Evolutionary conservation across 805 yeast genomes (phyloP).

Genomic region (Candida andamanensis): DNA sequence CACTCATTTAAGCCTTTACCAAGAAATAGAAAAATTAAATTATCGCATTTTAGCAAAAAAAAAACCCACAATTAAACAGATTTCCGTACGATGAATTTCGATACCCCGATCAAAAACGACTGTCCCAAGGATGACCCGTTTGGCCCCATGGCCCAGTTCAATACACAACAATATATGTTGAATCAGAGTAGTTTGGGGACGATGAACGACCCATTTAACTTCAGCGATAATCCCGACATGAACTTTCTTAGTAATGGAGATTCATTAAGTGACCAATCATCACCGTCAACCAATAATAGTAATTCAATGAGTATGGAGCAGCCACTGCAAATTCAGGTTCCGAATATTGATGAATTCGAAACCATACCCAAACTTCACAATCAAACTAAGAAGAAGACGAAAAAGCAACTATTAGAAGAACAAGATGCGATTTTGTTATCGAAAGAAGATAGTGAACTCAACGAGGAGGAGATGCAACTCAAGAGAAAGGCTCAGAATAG

Average conservation of each 20-base stretch:
- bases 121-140: too few relatives aligned
- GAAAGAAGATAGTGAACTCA: constrained; percentile 33
- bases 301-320: constrained; percentile 1
- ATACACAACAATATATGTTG: too few relatives aligned
- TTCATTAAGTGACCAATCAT: constrained; percentile 10
- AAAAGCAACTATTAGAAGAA: constrained; percentile 27
- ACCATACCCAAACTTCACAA: too few relatives aligned
- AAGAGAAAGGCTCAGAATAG: constrained; percentile 75
- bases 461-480: constrained; percentile 40
- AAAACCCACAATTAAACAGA: too few relatives aligned
- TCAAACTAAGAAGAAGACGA: constrained; percentile 12
- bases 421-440: constrained; percentile 32
- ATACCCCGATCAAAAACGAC: too few relatives aligned
- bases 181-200: constrained; percentile 2
- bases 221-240: too few relatives aligned
- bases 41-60: too few relatives aligned
- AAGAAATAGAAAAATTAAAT: too few relatives aligned
- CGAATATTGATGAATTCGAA: too few relatives aligned
- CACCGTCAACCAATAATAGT: constrained; percentile 11
- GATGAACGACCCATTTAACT: constrained; percentile 1
- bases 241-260: background rate
- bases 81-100: too few relatives aligned
- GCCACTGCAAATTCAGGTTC: too few relatives aligned
- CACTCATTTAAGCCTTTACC: constrained; percentile 28
- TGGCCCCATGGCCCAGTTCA: too few relatives aligned